A percentile compares a stretch with the other conserved stretches of the same genome.
Evolutionary conservation across 352 stramenopile species (phyloP).

Genomic region (Pythium phragmitis): DNA sequence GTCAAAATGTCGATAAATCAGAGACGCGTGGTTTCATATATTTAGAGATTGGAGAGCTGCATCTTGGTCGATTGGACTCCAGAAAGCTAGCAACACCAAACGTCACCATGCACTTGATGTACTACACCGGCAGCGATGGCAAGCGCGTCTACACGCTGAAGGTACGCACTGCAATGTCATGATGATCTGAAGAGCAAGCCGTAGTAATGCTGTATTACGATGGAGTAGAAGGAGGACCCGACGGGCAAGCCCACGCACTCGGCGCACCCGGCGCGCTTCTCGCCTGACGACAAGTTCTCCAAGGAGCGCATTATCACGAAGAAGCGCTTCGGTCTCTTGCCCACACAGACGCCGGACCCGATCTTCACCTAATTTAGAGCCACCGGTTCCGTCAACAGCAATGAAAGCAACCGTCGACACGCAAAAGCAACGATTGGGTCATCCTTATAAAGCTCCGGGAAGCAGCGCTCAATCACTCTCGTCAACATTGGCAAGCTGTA

Average conservation of each 20-base stretch:
- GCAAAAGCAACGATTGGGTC: no score
- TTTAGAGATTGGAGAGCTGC: slow-evolving; percentile 4
- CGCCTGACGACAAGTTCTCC: slow-evolving; percentile 99
- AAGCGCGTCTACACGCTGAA: slow-evolving; percentile 99
- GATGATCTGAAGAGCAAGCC: background rate
- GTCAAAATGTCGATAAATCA: slow-evolving; percentile 13
- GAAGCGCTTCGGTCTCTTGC: slow-evolving; percentile 97
- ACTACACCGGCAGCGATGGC: slow-evolving; percentile 94
- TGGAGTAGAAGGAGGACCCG: slow-evolving; percentile 92
- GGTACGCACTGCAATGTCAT: slow-evolving; percentile 40
- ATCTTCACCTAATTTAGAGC: slow-evolving; percentile 73
- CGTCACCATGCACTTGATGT: slow-evolving; percentile 98
- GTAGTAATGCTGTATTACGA: background rate
- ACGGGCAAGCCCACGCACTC: slow-evolving; percentile 93
- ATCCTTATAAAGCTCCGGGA: no score
- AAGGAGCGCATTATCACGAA: slow-evolving; percentile 98
- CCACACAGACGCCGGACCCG: slow-evolving; percentile 91
- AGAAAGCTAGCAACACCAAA: background rate
- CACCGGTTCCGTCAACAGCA: background rate
- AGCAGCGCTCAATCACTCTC: background rate
- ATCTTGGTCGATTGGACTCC: slow-evolving; percentile 1
- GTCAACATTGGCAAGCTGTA: background rate
- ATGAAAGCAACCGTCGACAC: background rate
- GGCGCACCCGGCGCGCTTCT: slow-evolving; percentile 97
- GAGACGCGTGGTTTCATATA: background rate